These are phyloP conservation scores for Neofusicoccum ribis DNA, from an alignment of 2,329 filamentous ascomycete species.

Conservation along the genomic window DNA sequence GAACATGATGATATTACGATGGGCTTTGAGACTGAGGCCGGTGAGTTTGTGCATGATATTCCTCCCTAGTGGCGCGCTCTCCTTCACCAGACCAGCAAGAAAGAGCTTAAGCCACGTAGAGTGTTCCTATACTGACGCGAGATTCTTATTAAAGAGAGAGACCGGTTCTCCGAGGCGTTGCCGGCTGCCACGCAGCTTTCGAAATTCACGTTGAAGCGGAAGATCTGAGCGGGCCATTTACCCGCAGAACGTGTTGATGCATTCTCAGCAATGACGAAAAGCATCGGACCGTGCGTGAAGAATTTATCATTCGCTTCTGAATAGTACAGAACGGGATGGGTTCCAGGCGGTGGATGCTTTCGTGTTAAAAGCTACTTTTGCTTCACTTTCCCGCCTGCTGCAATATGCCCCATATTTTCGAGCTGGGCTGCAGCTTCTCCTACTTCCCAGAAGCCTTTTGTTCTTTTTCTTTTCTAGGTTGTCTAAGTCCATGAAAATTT, in stretches of 20 bases:
- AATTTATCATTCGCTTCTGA: background rate
- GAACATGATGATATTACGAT: conserved; percentile 92
- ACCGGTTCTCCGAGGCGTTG: conserved; percentile 47
- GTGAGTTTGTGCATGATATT: conserved; percentile 52
- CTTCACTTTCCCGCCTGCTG: background rate
- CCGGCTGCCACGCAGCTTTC: conserved; percentile 44
- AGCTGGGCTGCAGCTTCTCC: background rate
- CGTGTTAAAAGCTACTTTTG: background rate
- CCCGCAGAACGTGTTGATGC: background rate
- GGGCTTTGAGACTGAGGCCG: conserved; percentile 75
- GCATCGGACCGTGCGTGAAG: background rate
- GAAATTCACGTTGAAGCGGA: conserved; percentile 45
- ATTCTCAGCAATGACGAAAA: conserved; percentile 3
- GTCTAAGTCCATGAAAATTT: conserved; percentile 11
- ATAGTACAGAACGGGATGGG: background rate
- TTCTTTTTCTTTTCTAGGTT: conserved; percentile 2
- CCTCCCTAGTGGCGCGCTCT: no score
- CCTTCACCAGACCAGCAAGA: background rate
- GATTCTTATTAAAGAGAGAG: conserved; percentile 39
- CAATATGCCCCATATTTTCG: background rate
- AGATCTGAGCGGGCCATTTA: conserved; percentile 29
- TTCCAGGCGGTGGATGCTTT: background rate
- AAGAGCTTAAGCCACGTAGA: background rate
- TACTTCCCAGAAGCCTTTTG: background rate
- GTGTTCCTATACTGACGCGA: conserved; percentile 26